Evolutionary conservation across 2,329 filamentous ascomycete species (phyloP), one percentile per base, ranked within the genome.

Genomic region (Dendryphion nanum): DNA sequence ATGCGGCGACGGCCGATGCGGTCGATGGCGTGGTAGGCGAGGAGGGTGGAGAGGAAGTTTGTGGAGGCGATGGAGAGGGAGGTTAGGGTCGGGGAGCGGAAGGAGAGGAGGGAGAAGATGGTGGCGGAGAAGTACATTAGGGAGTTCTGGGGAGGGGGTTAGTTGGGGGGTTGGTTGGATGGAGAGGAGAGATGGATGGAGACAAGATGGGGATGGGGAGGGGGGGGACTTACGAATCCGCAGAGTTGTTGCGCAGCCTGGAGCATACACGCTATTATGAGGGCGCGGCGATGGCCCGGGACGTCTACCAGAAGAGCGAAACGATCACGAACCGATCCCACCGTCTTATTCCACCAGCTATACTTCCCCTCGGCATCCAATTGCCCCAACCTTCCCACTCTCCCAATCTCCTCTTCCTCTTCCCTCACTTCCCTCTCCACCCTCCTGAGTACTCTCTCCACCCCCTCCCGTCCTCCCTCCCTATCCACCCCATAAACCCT

Each of bases 171-270:
- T 18, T 4, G 12, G 12, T 19, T 7, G 15, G 31, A 7, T 33
- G 10, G 31, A 33, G 2, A 19, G 12, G 8, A 10, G 16, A 7
- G 15, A 10, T 30, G 29, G 29, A 19, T 21, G 20, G 30, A 17
- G 18, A 28, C 18, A 24, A 15, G 26, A 23, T 6, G 31, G n/a
- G 10, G 23, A 26, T 10, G 21, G n/a, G 23, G 23, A 26, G 23
- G n/a, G n/a, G 3, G 18, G 23, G 24, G 23, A 53, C 61, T 47
- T 55, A 66, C 62, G 44, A 69, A 69, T 15, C 66, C 89, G 55
- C 86, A 93, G 1, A 95, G 75, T 63, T 97, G 91, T 66, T 96
- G 91, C 5, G 94, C 71, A 0, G 82, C 88, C 58, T 96, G 90
- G 2, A 96, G 74, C 47, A 93, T 77, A 66, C 89, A 94, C 1